phyloP scores from a whole-genome alignment of 352 stramenopile genomes.

The Poterioochromonas sp. region DNA sequence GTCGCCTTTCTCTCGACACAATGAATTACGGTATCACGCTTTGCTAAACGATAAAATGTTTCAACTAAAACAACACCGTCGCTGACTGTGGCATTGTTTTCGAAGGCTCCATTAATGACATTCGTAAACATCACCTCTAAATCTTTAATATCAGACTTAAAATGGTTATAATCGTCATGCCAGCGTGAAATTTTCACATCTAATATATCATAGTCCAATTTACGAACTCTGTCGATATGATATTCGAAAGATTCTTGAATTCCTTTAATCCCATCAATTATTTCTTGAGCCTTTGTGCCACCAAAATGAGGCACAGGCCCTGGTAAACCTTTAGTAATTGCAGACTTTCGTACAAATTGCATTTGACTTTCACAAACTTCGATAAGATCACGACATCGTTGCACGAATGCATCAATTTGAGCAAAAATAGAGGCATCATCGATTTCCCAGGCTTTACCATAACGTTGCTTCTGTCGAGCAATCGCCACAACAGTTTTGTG shows the following conservation, averaged over 20 bases:
- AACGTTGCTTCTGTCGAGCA: constrained; percentile 11
- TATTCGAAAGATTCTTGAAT: constrained; percentile 83
- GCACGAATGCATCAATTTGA: constrained; percentile 87
- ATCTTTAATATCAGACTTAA: constrained; percentile 90
- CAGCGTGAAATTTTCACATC: constrained; percentile 86
- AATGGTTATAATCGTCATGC: constrained; percentile 86
- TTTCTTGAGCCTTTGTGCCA: constrained; percentile 76
- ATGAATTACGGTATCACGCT: constrained; percentile 76
- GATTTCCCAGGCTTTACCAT: constrained; percentile 64
- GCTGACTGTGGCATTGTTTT: constrained; percentile 72
- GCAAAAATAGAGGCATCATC: constrained; percentile 87
- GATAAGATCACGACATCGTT: constrained; percentile 82
- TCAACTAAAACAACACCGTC: constrained; percentile 77
- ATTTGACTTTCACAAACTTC: constrained; percentile 88
- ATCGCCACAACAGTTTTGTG: constrained; percentile 41
- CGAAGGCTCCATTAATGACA: constrained; percentile 85
- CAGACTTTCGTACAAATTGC: constrained; percentile 76
- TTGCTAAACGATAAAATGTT: constrained; percentile 80
- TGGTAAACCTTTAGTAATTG: constrained; percentile 47
- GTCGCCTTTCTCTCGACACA: constrained; percentile 83
- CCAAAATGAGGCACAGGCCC: constrained; percentile 71
- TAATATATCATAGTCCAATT: constrained; percentile 82
- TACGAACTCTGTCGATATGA: constrained; percentile 71
- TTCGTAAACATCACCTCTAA: constrained; percentile 89
- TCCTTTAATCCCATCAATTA: constrained; percentile 61